Evolutionary conservation across 2,329 filamentous ascomycete species (phyloP).

Genomic region (Verticillium klebahnii): DNA sequence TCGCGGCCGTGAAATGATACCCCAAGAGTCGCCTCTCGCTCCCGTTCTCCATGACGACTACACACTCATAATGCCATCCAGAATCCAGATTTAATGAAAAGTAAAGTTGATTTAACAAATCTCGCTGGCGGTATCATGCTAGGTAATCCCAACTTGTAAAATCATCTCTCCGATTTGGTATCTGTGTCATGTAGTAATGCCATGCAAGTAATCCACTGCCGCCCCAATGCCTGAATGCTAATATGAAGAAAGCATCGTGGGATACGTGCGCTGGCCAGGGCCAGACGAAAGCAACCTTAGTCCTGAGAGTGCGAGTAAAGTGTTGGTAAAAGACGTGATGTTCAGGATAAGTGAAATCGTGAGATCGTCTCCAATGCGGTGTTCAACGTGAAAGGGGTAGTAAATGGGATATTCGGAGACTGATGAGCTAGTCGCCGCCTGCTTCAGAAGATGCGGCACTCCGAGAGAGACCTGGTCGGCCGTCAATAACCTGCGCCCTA

Average conservation of each 20-base stretch:
- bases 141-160: neutral
- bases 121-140: neutral
- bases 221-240: neutral
- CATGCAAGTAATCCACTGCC: neutral
- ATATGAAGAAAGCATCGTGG: too few species aligned
- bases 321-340: too few species aligned
- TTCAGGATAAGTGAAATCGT: too few species aligned
- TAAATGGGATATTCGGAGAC: neutral
- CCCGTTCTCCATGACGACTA: neutral
- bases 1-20: neutral
- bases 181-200: neutral
- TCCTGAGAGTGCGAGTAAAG: too few species aligned
- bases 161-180: neutral
- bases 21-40: neutral
- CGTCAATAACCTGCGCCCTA: conserved; percentile 13
- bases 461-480: conserved; percentile 15
- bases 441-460: conserved; percentile 15
- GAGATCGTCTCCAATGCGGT: too few species aligned
- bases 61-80: neutral
- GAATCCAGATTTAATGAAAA: neutral
- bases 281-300: too few species aligned
- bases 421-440: neutral
- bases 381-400: neutral
- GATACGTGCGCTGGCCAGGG: too few species aligned
- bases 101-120: neutral